A percentile compares a stretch with the other conserved stretches of the same genome.
These are phyloP conservation scores for Fusarium armeniacum DNA, from an alignment of 2,329 filamentous ascomycete species.

Conservation along the genomic window DNA sequence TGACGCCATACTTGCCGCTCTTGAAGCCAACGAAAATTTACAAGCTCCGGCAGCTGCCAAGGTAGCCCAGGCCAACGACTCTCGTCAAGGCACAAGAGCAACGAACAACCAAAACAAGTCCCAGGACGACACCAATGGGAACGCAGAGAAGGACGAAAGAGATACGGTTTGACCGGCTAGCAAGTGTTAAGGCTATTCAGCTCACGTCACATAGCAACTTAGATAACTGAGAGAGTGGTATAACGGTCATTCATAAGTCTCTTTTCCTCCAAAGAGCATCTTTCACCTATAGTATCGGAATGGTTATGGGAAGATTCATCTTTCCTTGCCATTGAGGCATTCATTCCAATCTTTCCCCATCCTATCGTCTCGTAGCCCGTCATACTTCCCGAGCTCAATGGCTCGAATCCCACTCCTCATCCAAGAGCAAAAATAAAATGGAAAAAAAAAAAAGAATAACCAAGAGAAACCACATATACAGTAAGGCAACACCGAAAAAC, in stretches of 20 bases:
- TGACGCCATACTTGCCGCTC: conserved; percentile 66
- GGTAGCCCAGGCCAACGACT: background rate
- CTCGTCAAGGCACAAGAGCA: background rate
- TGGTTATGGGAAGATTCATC: conserved; percentile 10
- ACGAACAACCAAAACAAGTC: conserved; percentile 11
- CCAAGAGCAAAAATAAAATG: conserved; percentile 14
- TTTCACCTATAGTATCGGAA: conserved; percentile 22
- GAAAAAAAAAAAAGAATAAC: conserved; percentile 1
- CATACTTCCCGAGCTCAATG: conserved; percentile 33
- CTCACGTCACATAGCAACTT: conserved; percentile 8
- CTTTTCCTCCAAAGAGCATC: conserved; percentile 12
- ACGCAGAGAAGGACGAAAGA: conserved; percentile 14
- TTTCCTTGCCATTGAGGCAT: conserved; percentile 13
- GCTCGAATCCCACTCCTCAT: conserved; percentile 19
- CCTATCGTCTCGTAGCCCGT: conserved; percentile 17
- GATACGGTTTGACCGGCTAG: conserved; percentile 11
- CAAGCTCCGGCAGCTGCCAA: conserved; percentile 14
- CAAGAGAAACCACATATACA: conserved; percentile 6
- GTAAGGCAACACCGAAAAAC: background rate
- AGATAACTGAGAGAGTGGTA: conserved; percentile 1
- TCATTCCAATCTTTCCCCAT: conserved; percentile 10
- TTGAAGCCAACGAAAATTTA: conserved; percentile 54
- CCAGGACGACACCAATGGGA: conserved; percentile 13
- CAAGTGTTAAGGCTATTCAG: background rate
- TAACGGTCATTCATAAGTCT: conserved; percentile 12